Evolutionary conservation across 2,329 filamentous ascomycete genomes (phyloP).

Genomic region (Sordariomycetes sp.): DNA sequence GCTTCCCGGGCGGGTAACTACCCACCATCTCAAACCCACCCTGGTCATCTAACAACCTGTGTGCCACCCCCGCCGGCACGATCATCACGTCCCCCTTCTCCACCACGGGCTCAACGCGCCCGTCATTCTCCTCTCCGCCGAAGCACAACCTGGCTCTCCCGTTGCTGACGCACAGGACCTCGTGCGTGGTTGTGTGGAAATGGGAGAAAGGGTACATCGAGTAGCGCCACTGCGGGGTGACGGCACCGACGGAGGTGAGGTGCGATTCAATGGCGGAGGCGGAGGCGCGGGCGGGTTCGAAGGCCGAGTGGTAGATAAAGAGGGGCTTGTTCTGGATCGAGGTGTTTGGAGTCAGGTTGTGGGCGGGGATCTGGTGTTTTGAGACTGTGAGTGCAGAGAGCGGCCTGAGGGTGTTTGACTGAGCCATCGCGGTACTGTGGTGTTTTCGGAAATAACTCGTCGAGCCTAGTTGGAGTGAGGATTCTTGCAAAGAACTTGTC

Average conservation of each 20-base stretch:
- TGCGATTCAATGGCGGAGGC: not conserved
- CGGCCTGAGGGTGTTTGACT: not conserved
- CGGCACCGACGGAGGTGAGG: not conserved
- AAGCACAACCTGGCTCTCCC: not conserved
- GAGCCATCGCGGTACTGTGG: no score
- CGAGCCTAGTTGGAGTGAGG: no score
- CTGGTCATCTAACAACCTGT: not conserved
- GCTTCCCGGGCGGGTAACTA: not conserved
- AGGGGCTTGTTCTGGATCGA: not conserved
- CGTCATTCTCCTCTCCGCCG: not conserved
- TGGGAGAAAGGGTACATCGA: not conserved
- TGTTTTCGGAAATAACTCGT: no score
- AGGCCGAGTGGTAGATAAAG: not conserved
- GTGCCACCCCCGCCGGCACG: not conserved
- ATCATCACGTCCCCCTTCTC: not conserved
- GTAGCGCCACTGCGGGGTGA: not conserved
- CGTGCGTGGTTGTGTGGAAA: not conserved
- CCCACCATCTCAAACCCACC: not conserved
- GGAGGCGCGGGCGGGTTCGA: not conserved
- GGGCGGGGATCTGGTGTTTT: not conserved
- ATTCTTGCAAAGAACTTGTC: no score
- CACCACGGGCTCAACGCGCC: not conserved
- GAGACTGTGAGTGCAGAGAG: not conserved
- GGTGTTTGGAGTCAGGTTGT: not conserved
- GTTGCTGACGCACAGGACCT: not conserved